phyloP scores from a whole-genome alignment of 352 stramenopile genomes.

The Phytophthora europaea region DNA sequence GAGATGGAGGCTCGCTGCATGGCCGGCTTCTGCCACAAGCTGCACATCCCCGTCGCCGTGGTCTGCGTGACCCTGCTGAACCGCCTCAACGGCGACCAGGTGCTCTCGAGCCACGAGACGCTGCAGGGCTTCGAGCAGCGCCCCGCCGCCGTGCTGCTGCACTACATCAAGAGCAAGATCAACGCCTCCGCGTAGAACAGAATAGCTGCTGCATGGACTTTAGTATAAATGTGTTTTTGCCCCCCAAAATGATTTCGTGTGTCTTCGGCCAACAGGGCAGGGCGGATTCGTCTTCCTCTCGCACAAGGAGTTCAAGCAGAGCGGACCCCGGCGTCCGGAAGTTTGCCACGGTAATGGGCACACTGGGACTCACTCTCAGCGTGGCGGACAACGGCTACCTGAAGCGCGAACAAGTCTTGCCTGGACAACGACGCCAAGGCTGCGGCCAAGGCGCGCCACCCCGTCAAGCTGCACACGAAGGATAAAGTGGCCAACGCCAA shows the following conservation, averaged over 20 bases:
- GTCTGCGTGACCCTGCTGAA: slow-evolving; percentile 85
- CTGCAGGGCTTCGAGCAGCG: slow-evolving; percentile 75
- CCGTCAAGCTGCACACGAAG: too few species aligned
- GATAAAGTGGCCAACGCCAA: too few species aligned
- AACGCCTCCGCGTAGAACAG: slow-evolving; percentile 19
- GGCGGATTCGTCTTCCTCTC: too few species aligned
- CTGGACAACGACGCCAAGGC: too few species aligned
- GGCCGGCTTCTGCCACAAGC: slow-evolving; percentile 80
- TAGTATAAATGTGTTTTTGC: slow-evolving; percentile 24
- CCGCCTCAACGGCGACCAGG: slow-evolving; percentile 81
- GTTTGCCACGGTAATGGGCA: too few species aligned
- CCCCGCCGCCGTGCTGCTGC: slow-evolving; percentile 65
- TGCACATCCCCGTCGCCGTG: slow-evolving; percentile 78
- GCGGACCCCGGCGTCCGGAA: too few species aligned
- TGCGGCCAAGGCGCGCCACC: too few species aligned
- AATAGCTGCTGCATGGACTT: slow-evolving; percentile 18
- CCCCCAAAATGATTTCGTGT: neutral
- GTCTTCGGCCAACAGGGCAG: too few species aligned
- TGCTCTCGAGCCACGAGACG: slow-evolving; percentile 66
- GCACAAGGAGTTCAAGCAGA: too few species aligned
- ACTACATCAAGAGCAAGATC: slow-evolving; percentile 81
- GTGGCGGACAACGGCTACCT: too few species aligned
- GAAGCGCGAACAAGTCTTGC: too few species aligned
- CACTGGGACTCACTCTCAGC: too few species aligned
- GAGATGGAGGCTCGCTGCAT: slow-evolving; percentile 87